These are phyloP conservation scores for Ilyonectria destructans DNA, from an alignment of 2,329 filamentous ascomycete species.

Conservation along the genomic window DNA sequence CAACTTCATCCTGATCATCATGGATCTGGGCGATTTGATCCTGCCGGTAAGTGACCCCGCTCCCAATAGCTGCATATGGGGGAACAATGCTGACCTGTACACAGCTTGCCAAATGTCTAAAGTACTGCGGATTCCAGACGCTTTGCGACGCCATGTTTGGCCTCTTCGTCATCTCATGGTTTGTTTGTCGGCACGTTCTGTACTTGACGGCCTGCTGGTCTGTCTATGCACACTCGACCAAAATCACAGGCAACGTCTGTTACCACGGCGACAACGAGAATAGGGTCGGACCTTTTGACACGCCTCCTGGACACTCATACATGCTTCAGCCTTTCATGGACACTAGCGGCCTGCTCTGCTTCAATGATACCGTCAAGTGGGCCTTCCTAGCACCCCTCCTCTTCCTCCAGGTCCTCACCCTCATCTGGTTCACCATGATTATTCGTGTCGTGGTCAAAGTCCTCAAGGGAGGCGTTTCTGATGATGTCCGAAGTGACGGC, in stretches of 20 bases:
- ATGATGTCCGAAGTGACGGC: constrained; percentile 90
- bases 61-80: constrained; percentile 81
- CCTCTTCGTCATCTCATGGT: constrained; percentile 89
- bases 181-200: constrained; percentile 85
- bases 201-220: constrained; percentile 89
- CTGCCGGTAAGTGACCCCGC: constrained; percentile 82
- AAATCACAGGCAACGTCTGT: constrained; percentile 72
- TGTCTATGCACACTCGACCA: constrained; percentile 43
- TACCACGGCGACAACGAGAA: constrained; percentile 74
- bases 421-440: constrained; percentile 94
- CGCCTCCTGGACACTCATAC: constrained; percentile 71
- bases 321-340: constrained; percentile 83
- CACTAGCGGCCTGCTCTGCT: constrained; percentile 84
- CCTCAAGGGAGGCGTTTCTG: constrained; percentile 81
- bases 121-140: constrained; percentile 85
- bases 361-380: constrained; percentile 81
- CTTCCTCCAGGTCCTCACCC: constrained; percentile 83
- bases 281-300: constrained; percentile 68
- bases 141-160: constrained; percentile 89
- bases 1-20: constrained; percentile 89
- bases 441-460: constrained; percentile 86
- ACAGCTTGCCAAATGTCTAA: constrained; percentile 91
- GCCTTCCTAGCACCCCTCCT: constrained; percentile 84
- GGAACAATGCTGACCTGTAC: constrained; percentile 71
- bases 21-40: constrained; percentile 94